Evolutionary conservation across 257 asterid species (phyloP).

Genomic region (Solanum chiquidenum): DNA sequence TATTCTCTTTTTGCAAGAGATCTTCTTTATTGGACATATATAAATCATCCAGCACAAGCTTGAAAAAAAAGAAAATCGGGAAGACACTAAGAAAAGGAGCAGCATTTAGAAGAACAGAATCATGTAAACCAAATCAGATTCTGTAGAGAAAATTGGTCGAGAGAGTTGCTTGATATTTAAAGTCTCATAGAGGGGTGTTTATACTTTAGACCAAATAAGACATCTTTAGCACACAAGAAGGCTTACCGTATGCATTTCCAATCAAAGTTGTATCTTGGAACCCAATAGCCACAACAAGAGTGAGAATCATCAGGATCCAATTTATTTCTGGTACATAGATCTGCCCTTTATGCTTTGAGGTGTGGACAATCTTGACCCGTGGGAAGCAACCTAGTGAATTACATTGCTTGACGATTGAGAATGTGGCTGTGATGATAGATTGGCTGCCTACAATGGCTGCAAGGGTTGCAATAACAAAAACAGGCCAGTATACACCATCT

Average conservation of each 20-base stretch:
- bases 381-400: slow-evolving; percentile 61
- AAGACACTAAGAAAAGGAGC: background rate
- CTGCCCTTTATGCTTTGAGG: slow-evolving; percentile 55
- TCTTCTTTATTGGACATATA: background rate
- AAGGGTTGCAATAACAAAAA: slow-evolving; percentile 45
- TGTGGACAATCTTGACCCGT: slow-evolving; percentile 48
- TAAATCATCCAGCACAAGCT: background rate
- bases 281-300: slow-evolving; percentile 44
- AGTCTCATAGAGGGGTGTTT: background rate
- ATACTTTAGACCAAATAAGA: background rate
- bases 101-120: background rate
- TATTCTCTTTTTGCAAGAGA: background rate
- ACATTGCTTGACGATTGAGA: slow-evolving; percentile 57
- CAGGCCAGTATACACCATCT: slow-evolving; percentile 47
- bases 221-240: background rate
- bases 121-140: background rate
- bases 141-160: background rate
- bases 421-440: slow-evolving; percentile 56
- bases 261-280: slow-evolving; percentile 44
- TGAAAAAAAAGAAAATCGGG: background rate
- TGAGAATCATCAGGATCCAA: slow-evolving; percentile 56
- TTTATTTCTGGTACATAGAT: slow-evolving; percentile 64
- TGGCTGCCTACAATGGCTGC: slow-evolving; percentile 59
- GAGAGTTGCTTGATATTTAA: background rate
- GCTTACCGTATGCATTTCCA: slow-evolving; percentile 58